Evolutionary conservation across 2,329 filamentous ascomycete species (phyloP), one percentile per base, ranked within the genome.

Genomic region (Lachnellula occidentalis): DNA sequence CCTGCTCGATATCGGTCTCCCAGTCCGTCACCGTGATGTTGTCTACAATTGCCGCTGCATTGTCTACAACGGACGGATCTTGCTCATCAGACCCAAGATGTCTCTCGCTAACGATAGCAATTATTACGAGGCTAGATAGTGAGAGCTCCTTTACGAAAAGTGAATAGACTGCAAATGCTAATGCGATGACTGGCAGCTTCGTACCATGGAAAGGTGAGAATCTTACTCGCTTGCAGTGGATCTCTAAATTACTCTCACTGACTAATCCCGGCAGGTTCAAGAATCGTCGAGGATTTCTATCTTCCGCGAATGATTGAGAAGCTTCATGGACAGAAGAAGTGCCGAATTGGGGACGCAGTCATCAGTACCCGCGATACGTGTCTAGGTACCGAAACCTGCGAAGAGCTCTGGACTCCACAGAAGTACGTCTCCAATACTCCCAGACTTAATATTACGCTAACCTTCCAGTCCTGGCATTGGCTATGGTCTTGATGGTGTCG

Each of bases 31-130:
- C 66, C 72, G 80, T 42, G 82, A 83, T 63, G 74, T 80, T 50
- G 75, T 79, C 52, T 88, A 83, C 71, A 89, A 88, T 67, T 82
- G 81, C 61, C 75, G 87, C 22, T 74, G 86, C n/a, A 78, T 88
- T 58, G 74, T 76, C 57, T 75, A 83, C 49, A 80, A 91, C 61
- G 78, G 81, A 49, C 82, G 85, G 70, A 85, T 92, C 22, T 71
- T 91, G 17, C 74, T 86, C 55, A 86, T 94, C 54, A 76, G 87
- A 11, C 87, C 87, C 0, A 91, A 90, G 70, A 75, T 88, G 59
- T 84, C 76, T 63, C 77, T 91, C 5, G 86, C 86, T 47, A 86
- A 87, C 57, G 85, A 89, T 68, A 87, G 86, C 2, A 87, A 83
- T 61, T 85, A 81, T 66, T 70, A 79, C 27, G 82, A 86, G 65